Percentiles rank a stretch among this genome's conserved stretches.
Evolutionary conservation across 2,329 filamentous ascomycete species (phyloP).

Genomic region (Diplodia sapinea): DNA sequence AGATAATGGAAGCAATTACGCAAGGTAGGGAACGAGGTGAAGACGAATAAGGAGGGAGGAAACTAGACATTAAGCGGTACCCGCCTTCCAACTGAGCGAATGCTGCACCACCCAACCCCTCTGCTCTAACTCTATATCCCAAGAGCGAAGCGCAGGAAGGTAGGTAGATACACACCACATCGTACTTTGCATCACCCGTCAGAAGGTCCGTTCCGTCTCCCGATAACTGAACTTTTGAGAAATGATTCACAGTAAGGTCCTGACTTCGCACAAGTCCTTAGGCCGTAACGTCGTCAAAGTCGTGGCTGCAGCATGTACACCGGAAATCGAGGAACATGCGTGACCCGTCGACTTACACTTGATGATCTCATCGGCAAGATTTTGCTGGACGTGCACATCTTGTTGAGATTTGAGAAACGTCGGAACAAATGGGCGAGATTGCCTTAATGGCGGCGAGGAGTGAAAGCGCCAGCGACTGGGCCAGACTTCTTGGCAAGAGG

Average conservation of each 20-base stretch:
- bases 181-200: conserved; percentile 7
- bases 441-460: conserved; percentile 22
- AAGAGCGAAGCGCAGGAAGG: conserved; percentile 17
- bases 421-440: neutral
- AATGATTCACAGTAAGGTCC: conserved; percentile 3
- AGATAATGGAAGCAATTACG: neutral
- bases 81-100: conserved; percentile 10
- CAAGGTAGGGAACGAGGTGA: neutral
- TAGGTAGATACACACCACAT: conserved; percentile 1
- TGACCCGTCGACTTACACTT: conserved; percentile 19
- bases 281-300: conserved; percentile 30
- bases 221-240: conserved; percentile 14
- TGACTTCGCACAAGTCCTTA: conserved; percentile 9
- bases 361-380: neutral
- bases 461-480: conserved; percentile 24
- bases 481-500: conserved; percentile 29
- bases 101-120: conserved; percentile 11
- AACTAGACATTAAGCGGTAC: conserved; percentile 26
- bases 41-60: neutral
- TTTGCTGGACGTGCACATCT: neutral
- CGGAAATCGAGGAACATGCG: neutral
- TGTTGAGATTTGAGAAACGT: neutral
- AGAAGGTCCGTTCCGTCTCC: conserved; percentile 19
- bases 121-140: conserved; percentile 18
- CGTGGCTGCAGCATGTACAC: conserved; percentile 8